phyloP scores from a whole-genome alignment of 1,284 basidiomycete genomes.

The Trametes hirsuta region DNA sequence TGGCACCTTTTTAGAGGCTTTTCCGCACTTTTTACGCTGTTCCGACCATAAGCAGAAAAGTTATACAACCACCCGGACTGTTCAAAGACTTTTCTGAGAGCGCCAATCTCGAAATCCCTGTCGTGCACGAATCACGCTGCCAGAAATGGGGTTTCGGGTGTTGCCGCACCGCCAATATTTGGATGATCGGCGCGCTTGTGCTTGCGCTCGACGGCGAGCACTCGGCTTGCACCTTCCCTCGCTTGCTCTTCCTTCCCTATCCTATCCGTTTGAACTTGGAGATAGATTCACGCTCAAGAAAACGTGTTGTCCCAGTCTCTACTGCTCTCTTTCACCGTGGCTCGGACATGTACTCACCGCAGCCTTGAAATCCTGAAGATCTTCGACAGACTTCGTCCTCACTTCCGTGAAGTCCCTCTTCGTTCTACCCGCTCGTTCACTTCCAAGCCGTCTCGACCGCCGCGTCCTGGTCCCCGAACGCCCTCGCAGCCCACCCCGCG shows the following conservation, averaged over 20 bases:
- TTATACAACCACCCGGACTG: too few species aligned
- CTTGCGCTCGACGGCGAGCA: background rate
- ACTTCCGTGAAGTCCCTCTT: background rate
- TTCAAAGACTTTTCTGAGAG: too few species aligned
- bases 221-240: background rate
- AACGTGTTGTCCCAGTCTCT: background rate
- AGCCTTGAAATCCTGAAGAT: background rate
- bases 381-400: too few species aligned
- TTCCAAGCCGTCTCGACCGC: background rate
- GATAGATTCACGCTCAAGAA: too few species aligned
- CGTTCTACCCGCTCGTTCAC: background rate
- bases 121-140: background rate
- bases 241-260: background rate
- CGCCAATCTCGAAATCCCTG: too few species aligned
- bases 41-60: too few species aligned
- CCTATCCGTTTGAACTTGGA: background rate
- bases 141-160: background rate
- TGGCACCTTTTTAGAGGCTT: too few species aligned
- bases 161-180: constrained; percentile 8
- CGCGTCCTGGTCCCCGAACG: background rate
- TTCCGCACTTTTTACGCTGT: too few species aligned
- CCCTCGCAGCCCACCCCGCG: background rate
- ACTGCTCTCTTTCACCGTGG: constrained; percentile 10
- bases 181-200: background rate
- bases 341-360: constrained; percentile 23